phyloP scores from a whole-genome alignment of 257 asterid genomes.

The Eucommia ulmoides region DNA sequence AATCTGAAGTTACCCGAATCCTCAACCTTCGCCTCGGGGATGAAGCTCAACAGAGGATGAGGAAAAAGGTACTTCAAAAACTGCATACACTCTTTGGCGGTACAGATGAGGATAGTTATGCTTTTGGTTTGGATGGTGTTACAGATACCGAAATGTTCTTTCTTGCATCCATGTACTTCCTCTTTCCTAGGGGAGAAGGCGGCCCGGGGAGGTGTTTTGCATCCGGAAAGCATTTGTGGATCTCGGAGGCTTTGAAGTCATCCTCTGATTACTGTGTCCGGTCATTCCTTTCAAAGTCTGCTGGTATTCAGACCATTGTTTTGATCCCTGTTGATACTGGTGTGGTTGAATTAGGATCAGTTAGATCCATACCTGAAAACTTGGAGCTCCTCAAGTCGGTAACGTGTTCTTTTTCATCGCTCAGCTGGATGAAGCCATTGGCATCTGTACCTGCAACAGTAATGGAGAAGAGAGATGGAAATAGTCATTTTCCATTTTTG shows the following conservation, averaged over 20 bases:
- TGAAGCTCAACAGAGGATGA: constrained; percentile 77
- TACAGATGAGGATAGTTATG: constrained; percentile 65
- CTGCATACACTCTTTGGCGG: constrained; percentile 76
- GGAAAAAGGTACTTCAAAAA: constrained; percentile 74
- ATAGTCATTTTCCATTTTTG: constrained; percentile 16
- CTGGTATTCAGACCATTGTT: constrained; percentile 78
- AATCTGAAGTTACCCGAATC: constrained; percentile 37
- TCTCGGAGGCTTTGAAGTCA: constrained; percentile 40
- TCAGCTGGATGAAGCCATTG: constrained; percentile 33
- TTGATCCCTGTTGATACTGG: constrained; percentile 82
- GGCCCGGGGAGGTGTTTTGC: constrained; percentile 82
- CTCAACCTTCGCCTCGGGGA: constrained; percentile 48
- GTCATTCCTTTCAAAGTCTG: constrained; percentile 71
- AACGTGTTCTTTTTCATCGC: constrained; percentile 34
- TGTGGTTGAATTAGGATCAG: constrained; percentile 88
- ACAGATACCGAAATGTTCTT: constrained; percentile 96
- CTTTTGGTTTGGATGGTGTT: constrained; percentile 82
- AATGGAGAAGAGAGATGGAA: constrained; percentile 27
- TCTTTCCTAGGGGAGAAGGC: constrained; percentile 72
- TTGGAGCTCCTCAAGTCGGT: constrained; percentile 39
- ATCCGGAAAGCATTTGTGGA: constrained; percentile 56
- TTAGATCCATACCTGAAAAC: constrained; percentile 59
- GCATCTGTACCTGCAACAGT: constrained; percentile 14
- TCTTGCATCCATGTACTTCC: constrained; percentile 91
- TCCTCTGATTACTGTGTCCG: constrained; percentile 56